Percentiles rank a stretch among this genome's conserved stretches.
phyloP scores from a whole-genome alignment of 345 rosid genomes.

The Corchorus olitorius region DNA sequence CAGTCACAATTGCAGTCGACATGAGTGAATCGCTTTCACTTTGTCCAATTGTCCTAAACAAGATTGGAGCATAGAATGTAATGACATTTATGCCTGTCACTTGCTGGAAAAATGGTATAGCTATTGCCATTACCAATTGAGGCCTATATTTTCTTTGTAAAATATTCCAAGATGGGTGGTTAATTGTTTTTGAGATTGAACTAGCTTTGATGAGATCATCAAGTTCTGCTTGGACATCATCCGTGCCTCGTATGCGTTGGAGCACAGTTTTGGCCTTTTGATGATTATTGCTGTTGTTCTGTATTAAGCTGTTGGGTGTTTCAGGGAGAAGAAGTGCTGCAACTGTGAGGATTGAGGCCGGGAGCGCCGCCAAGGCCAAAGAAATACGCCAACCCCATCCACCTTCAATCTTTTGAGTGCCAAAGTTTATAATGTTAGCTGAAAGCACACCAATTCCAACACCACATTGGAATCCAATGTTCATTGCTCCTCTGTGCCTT shows the following conservation, averaged over 20 bases:
- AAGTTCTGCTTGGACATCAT: constrained; percentile 53
- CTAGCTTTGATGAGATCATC: constrained; percentile 60
- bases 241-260: constrained; percentile 56
- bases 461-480: constrained; percentile 69
- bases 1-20: constrained; percentile 49
- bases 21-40: constrained; percentile 62
- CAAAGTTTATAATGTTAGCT: constrained; percentile 62
- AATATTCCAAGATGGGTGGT: constrained; percentile 47
- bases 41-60: constrained; percentile 66
- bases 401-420: constrained; percentile 55
- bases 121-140: constrained; percentile 70
- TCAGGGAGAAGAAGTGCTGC: constrained; percentile 72
- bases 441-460: constrained; percentile 59
- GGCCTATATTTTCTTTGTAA: constrained; percentile 56
- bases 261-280: constrained; percentile 50
- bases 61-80: constrained; percentile 64
- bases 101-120: constrained; percentile 72
- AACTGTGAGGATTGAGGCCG: constrained; percentile 60
- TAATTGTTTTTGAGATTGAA: constrained; percentile 27
- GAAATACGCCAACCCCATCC: constrained; percentile 85
- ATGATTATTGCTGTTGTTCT: constrained; percentile 31
- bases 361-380: constrained; percentile 63
- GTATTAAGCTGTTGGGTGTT: constrained; percentile 77
- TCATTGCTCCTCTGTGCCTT: constrained; percentile 73
- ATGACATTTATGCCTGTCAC: constrained; percentile 79